Conservation (phyloP, 2,329 filamentous ascomycete genomes). For the Cercospora sp. region DNA sequence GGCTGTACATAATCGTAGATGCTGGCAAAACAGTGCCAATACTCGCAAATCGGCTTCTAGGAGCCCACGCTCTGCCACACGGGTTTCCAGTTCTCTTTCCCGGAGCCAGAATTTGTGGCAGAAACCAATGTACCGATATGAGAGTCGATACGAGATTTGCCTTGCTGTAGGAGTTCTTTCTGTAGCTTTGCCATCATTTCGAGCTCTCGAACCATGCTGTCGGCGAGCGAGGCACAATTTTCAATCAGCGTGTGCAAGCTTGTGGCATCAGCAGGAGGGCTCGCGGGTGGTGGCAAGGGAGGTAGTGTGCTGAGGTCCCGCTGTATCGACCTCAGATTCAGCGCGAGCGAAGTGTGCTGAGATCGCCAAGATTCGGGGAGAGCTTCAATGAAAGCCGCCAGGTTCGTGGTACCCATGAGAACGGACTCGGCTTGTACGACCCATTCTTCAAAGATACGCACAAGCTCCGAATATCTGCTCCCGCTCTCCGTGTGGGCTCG, state of each 20-base stretch:
- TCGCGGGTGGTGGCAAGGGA: slow-evolving; percentile 24
- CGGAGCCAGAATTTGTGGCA: slow-evolving; percentile 7
- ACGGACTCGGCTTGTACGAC: slow-evolving; percentile 37
- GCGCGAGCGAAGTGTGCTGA: slow-evolving; percentile 55
- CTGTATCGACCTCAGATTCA: slow-evolving; percentile 58
- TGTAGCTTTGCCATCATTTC: slow-evolving; percentile 63
- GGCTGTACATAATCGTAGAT: background rate
- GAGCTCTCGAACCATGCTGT: slow-evolving; percentile 64
- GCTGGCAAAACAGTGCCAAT: background rate
- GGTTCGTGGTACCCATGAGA: slow-evolving; percentile 25
- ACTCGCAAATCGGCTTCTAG: background rate
- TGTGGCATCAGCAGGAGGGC: slow-evolving; percentile 27
- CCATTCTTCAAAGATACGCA: slow-evolving; percentile 63
- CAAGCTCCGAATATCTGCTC: slow-evolving; percentile 58
- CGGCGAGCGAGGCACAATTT: slow-evolving; percentile 52
- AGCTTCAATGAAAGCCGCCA: slow-evolving; percentile 56
- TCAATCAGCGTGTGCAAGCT: slow-evolving; percentile 53
- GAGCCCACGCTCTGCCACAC: slow-evolving; percentile 30
- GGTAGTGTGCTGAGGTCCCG: slow-evolving; percentile 52
- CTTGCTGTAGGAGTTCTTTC: slow-evolving; percentile 56
- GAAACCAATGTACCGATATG: slow-evolving; percentile 28
- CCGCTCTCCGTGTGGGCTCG: slow-evolving; percentile 59
- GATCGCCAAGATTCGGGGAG: slow-evolving; percentile 61
- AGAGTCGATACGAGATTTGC: slow-evolving; percentile 59
- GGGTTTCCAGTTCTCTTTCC: slow-evolving; percentile 32